Evolutionary conservation across 495 filamentous ascomycete species (phyloP).

Genomic region (Penicillium desertorum): DNA sequence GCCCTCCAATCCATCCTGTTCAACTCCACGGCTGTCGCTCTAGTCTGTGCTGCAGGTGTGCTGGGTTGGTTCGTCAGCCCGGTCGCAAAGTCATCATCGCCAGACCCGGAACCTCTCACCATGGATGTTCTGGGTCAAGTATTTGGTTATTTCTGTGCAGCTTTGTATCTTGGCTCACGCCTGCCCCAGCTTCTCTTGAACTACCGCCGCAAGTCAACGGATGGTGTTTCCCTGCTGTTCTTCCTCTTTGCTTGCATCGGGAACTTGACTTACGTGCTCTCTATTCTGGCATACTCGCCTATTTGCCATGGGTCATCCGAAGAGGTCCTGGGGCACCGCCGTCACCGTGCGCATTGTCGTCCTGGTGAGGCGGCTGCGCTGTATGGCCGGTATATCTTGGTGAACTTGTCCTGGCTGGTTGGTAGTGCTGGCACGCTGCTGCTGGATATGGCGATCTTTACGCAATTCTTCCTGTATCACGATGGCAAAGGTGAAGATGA

Average conservation of each 20-base stretch:
- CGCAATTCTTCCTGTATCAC: conserved; percentile 85
- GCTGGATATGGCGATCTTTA: conserved; percentile 82
- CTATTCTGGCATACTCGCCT: conserved; percentile 85
- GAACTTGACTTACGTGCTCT: conserved; percentile 87
- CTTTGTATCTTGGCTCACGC: conserved; percentile 82
- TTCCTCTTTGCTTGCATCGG: conserved; percentile 96
- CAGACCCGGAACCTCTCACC: conserved; percentile 39
- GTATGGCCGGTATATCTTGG: conserved; percentile 77
- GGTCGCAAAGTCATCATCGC: conserved; percentile 28
- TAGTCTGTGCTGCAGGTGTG: conserved; percentile 80
- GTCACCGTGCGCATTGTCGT: conserved; percentile 39
- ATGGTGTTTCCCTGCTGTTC: conserved; percentile 88
- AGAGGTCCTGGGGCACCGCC: conserved; percentile 8
- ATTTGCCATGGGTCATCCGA: conserved; percentile 38
- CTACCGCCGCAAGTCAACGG: conserved; percentile 82
- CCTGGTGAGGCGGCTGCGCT: conserved; percentile 55
- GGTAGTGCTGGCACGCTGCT: conserved; percentile 86
- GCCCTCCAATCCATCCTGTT: conserved; percentile 62
- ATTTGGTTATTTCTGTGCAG: conserved; percentile 83
- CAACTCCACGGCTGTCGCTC: conserved; percentile 67
- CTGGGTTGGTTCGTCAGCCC: conserved; percentile 79
- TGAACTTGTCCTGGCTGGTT: conserved; percentile 86
- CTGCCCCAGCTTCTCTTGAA: conserved; percentile 90
- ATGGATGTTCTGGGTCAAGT: conserved; percentile 79
- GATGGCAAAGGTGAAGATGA: conserved; percentile 31